A percentile compares a stretch with the other conserved stretches of the same genome.
Evolutionary conservation across 495 filamentous ascomycete genomes (phyloP).

Genomic region (Apodospora peruviana): DNA sequence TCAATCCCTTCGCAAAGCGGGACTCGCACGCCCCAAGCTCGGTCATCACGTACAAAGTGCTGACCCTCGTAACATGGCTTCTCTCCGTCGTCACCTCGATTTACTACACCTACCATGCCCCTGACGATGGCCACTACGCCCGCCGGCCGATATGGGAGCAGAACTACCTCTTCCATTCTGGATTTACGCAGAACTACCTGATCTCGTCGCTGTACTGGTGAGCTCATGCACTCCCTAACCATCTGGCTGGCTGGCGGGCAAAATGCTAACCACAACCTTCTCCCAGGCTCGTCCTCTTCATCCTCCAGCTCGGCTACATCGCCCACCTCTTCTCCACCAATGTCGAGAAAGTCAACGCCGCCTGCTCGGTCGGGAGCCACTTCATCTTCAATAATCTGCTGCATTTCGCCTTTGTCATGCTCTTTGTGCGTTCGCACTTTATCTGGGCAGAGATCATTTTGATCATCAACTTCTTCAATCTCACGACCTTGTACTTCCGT

Average conservation of each 20-base stretch:
- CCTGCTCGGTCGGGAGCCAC: slow-evolving; percentile 72
- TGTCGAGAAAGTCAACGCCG: slow-evolving; percentile 52
- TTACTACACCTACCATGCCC: slow-evolving; percentile 61
- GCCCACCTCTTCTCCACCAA: slow-evolving; percentile 68
- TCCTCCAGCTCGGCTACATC: slow-evolving; percentile 70
- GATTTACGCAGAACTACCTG: slow-evolving; percentile 67
- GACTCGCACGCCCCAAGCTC: slow-evolving; percentile 52
- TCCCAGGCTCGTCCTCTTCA: slow-evolving; percentile 63
- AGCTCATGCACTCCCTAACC: slow-evolving; percentile 4
- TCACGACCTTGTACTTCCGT: slow-evolving; percentile 71
- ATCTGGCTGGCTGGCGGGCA: not conserved
- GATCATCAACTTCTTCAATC: slow-evolving; percentile 74
- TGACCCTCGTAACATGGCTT: slow-evolving; percentile 67
- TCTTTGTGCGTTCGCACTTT: slow-evolving; percentile 73
- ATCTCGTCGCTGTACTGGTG: slow-evolving; percentile 78
- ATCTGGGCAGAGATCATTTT: slow-evolving; percentile 67
- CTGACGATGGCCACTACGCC: slow-evolving; percentile 52
- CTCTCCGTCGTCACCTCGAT: slow-evolving; percentile 61
- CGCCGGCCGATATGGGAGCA: slow-evolving; percentile 62
- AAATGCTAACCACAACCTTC: slow-evolving; percentile 1
- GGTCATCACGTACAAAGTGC: slow-evolving; percentile 54
- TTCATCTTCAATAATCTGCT: slow-evolving; percentile 84
- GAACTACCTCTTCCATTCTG: slow-evolving; percentile 57
- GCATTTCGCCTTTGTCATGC: slow-evolving; percentile 69
- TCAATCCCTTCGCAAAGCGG: slow-evolving; percentile 63